Base-by-base conservation (phyloP, 1,284 basidiomycete species). In the Leccinum fallax region DNA sequence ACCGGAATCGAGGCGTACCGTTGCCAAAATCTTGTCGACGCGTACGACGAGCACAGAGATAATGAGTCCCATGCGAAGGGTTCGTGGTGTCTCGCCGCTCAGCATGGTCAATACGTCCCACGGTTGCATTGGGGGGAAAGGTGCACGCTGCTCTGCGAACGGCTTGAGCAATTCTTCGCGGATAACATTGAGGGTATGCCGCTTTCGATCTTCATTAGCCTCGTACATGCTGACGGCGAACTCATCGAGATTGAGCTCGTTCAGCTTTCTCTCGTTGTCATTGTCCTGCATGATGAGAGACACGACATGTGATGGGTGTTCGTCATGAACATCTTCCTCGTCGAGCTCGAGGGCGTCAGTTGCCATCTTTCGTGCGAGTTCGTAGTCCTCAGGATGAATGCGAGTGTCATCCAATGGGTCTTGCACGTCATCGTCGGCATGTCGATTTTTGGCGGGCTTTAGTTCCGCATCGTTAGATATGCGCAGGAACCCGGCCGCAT, bases 381-480 rank as follows among this genome's bases (percentile, higher is more conserved):
- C 95, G 75, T 99, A 99, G 78, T 99, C 97, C 76, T 98, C 95
- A 1, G 95, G 95, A 75, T 99, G 97, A 64, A 99, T 95, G 15
- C 97, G 92, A 24, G 97, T 99, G 71, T 90, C 89, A 74, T 99
- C 97, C 53, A 99, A 82, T 4, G 95, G 94, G 76, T 99, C 97
- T 11, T 92, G 89, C 11, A 85, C 81, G 63, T 88, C 84, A 60
- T 90, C 88, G 57, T 90, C 87, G 55, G 88, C 85, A 62, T 85
- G 85, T 21, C 92, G 85, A 68, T 88, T 84, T 74, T 91, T 90
- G 46, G 80, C 72, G 46, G 81, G 77, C 59, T 83, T 85, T 40
- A 84, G 81, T 59, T 87, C 84, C 53, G 81, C 74, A 64, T 93
- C 89, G 61, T 92, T 90, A 49, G 85, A 79, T 65, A 99, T 97